Base-by-base conservation (phyloP, 768 basidiomycete genomes). In the Mycena haematopus region DNA sequence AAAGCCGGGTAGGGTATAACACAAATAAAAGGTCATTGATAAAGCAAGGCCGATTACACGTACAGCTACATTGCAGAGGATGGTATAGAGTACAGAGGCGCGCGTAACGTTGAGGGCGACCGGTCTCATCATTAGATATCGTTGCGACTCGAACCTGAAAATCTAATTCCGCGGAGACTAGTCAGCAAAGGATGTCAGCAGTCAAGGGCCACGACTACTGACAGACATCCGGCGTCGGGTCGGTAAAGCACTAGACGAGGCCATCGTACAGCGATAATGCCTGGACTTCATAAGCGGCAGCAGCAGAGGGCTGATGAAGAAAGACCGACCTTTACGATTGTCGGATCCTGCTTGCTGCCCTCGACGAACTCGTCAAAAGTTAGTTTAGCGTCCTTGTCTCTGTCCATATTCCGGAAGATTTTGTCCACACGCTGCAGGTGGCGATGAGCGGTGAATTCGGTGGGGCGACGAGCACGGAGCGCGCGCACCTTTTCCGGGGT, bases 311-410 rank as follows among this genome's bases (percentile, higher is more conserved):
- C 29, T 31, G 29, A 38, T 21, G 35, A 36, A 38, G 62, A 38
- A 36, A 55, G 55, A 65, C 75, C 50, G 66, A 91, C 96, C 87
- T 99, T 95, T 15, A 99, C 96, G 75, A 99, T 99, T 22, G 96
- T 99, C 33, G 97, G 97, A 75, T 99, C 97, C 75, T 97, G 95
- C 78, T 98, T 99, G 76, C 92, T 94, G 33, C 97, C 97, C 74
- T 99, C 95, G 21, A 96, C 95, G 73, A 99, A 99, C 75, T 99
- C 97, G 11, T 96, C 95, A 75, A 89, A 99, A 0, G 95, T 96
- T 58, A 98, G 81, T 71, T 86, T 91, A 8, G 94, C 92, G 71
- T 99, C 93, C 77, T 95, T 95, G 80, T 99, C 90, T 65, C 89
- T 82, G 76, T 99, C 97, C 97, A 99, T 99, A 71, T 93, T 93